Conservation (phyloP, 768 basidiomycete species). For the Lactifluus volemus region DNA sequence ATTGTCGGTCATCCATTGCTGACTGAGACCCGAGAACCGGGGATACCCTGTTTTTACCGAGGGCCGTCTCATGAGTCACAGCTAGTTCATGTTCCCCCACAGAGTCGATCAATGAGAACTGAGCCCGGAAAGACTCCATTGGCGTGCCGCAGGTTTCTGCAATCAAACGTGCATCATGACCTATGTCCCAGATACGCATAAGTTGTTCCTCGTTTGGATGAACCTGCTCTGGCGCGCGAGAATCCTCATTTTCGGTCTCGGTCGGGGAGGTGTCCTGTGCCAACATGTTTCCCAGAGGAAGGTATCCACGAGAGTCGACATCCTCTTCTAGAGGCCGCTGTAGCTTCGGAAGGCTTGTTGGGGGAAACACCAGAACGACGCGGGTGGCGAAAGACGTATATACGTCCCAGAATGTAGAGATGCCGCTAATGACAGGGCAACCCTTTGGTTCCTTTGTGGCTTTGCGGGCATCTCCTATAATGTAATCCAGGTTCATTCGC, state of each 20-base stretch:
- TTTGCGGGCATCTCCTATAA: conserved; percentile 13
- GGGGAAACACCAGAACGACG: conserved; percentile 62
- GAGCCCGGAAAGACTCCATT: conserved; percentile 10
- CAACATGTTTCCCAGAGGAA: conserved; percentile 65
- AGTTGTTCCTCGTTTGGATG: conserved; percentile 95
- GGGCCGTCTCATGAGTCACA: not conserved
- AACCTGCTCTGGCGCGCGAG: conserved; percentile 29
- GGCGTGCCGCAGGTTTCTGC: conserved; percentile 19
- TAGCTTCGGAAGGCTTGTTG: conserved; percentile 46
- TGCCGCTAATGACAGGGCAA: conserved; percentile 29
- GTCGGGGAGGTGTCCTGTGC: conserved; percentile 21
- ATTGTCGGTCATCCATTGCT: conserved; percentile 24
- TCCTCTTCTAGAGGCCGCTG: conserved; percentile 78
- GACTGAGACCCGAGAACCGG: not conserved
- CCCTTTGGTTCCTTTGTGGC: conserved; percentile 10
- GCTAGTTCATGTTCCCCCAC: not conserved
- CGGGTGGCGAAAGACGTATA: conserved; percentile 59
- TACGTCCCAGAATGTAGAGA: conserved; percentile 58
- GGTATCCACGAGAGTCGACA: conserved; percentile 77
- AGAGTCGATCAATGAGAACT: conserved; percentile 15
- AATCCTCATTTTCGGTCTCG: not conserved
- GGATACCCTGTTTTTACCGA: not conserved
- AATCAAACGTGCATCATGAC: conserved; percentile 59
- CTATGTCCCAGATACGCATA: conserved; percentile 84
- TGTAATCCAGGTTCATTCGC: conserved; percentile 44